phyloP scores from a whole-genome alignment of 2,329 filamentous ascomycete species.

The Alternaria metachromatica region DNA sequence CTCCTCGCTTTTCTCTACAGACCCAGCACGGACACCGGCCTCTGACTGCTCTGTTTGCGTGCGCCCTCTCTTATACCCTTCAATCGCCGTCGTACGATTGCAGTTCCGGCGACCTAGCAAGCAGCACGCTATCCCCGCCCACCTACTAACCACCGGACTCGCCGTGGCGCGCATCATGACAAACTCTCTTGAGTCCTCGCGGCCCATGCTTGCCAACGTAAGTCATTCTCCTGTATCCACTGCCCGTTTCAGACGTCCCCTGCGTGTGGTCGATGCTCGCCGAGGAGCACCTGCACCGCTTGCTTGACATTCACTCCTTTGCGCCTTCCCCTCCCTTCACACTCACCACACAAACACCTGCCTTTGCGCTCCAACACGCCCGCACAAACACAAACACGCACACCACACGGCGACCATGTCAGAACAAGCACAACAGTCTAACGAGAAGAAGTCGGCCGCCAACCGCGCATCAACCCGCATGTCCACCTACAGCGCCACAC shows the following conservation, averaged over 20 bases:
- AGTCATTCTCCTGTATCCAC: constrained; percentile 38
- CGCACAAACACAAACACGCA: constrained; percentile 1
- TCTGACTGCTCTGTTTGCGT: not conserved
- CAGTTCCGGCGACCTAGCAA: not conserved
- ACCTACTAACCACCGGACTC: not conserved
- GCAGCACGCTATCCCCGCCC: not conserved
- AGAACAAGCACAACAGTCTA: constrained; percentile 30
- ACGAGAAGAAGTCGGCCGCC: constrained; percentile 38
- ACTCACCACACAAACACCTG: constrained; percentile 6
- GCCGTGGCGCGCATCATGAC: constrained; percentile 37
- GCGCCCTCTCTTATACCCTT: not conserved
- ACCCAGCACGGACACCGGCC: constrained; percentile 3
- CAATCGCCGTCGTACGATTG: not conserved
- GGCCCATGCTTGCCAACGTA: constrained; percentile 51
- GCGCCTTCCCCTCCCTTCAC: constrained; percentile 1
- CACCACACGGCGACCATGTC: constrained; percentile 25
- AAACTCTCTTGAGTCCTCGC: constrained; percentile 49
- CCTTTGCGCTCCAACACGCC: not conserved
- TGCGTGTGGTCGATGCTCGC: constrained; percentile 26
- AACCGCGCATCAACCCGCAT: constrained; percentile 54
- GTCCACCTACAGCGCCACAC: constrained; percentile 59
- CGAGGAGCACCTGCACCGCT: not conserved
- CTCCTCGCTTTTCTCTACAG: constrained; percentile 6
- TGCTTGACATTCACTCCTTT: constrained; percentile 3
- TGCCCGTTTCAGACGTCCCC: constrained; percentile 38